Evolutionary conservation across 345 rosid genomes (phyloP).

Genomic region (Salix dunnii): DNA sequence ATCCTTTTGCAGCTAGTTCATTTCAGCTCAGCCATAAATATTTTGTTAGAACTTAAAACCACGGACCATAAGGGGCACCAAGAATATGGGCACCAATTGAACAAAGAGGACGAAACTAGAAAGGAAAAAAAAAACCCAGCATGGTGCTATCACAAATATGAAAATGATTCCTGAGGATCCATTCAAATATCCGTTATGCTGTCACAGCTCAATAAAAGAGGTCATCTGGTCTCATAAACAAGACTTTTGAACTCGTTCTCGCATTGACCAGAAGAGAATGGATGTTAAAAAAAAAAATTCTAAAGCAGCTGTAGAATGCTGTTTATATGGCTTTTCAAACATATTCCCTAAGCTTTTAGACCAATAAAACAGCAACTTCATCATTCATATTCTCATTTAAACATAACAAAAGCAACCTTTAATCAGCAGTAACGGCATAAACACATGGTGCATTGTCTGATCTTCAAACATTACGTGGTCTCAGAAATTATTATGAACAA

Average conservation of each 20-base stretch:
- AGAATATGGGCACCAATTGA: too few species aligned
- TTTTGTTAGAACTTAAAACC: too few species aligned
- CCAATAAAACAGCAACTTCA: not conserved
- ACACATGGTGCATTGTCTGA: not conserved
- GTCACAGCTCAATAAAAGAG: not conserved
- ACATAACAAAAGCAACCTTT: conserved; percentile 1
- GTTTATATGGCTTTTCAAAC: not conserved
- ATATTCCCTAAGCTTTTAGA: not conserved
- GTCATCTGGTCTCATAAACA: not conserved
- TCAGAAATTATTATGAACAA: not conserved
- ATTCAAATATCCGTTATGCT: not conserved
- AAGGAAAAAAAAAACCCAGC: not conserved
- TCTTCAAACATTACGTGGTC: not conserved
- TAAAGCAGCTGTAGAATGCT: not conserved
- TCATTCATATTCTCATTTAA: not conserved
- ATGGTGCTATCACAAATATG: not conserved
- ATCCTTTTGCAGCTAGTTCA: too few species aligned
- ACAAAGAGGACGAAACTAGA: too few species aligned
- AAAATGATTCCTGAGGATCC: not conserved
- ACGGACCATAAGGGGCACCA: too few species aligned
- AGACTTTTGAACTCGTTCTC: not conserved
- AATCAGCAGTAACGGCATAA: not conserved
- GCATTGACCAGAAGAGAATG: not conserved
- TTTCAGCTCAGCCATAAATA: too few species aligned
- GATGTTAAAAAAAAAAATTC: not conserved